Evolutionary conservation across 139 green algal species (phyloP).

Genomic region (Chlamydomonas schloesseri): DNA sequence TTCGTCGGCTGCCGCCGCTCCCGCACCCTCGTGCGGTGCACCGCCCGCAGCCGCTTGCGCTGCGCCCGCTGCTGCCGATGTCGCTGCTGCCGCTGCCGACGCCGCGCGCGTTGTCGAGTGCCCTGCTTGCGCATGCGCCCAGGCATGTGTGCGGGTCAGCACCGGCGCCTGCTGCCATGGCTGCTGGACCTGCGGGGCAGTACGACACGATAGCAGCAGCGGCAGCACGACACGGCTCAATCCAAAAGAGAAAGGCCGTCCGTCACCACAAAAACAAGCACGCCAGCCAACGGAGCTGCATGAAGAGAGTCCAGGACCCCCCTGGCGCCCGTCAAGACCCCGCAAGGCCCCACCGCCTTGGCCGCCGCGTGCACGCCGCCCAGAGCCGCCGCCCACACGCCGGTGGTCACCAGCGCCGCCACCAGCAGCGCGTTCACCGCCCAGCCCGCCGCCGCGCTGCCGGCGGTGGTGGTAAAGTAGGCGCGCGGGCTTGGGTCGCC

Average conservation of each 20-base stretch:
- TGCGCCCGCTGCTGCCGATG: background rate
- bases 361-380: background rate
- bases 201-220: background rate
- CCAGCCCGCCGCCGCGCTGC: background rate
- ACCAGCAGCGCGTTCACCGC: background rate
- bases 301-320: too few species aligned
- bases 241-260: too few species aligned
- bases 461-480: background rate
- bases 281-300: too few species aligned
- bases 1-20: background rate
- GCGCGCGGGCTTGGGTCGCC: background rate
- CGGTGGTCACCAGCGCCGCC: background rate
- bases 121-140: background rate
- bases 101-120: background rate
- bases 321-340: too few species aligned
- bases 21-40: too few species aligned
- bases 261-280: too few species aligned
- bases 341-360: slow-evolving; percentile 4
- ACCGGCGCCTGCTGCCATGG: background rate
- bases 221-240: background rate
- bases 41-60: background rate
- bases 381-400: slow-evolving; percentile 6
- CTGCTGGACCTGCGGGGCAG: background rate
- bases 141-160: background rate
- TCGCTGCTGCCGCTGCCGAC: background rate